A percentile compares a stretch with the other conserved stretches of the same genome.
These are phyloP conservation scores for Yamadazyma scolyti DNA, from an alignment of 805 yeast genomes.

Conservation along the genomic window DNA sequence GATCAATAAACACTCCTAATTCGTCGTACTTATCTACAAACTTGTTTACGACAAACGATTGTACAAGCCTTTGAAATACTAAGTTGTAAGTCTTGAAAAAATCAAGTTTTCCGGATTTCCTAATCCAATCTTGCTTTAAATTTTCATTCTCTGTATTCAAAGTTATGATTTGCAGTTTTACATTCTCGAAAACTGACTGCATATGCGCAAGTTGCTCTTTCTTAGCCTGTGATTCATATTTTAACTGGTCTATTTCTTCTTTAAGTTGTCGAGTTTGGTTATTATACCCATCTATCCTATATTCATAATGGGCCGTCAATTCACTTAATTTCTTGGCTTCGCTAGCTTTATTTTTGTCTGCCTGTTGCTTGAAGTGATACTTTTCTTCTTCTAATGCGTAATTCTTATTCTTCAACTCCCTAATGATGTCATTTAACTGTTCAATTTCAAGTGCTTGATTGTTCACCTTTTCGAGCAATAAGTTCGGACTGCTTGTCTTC, in stretches of 20 bases:
- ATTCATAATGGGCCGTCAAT: conserved; percentile 4
- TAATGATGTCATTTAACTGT: conserved; percentile 6
- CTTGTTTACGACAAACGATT: conserved; percentile 6
- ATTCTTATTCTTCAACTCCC: conserved; percentile 10
- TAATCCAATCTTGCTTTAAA: conserved; percentile 3
- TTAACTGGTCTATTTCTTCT: conserved; percentile 3
- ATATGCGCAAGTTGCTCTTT: conserved; percentile 1
- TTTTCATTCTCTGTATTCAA: conserved; percentile 3
- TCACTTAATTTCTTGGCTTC: conserved; percentile 1
- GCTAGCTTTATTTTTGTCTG: conserved; percentile 1
- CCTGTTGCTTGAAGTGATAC: conserved; percentile 6
- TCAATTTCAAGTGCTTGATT: conserved; percentile 9
- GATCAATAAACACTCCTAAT: conserved; percentile 9
- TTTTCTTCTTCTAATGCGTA: conserved; percentile 8
- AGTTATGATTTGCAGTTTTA: conserved; percentile 6
- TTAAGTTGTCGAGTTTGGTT: neutral
- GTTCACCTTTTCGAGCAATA: conserved; percentile 8
- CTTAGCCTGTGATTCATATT: neutral
- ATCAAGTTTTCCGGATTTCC: conserved; percentile 1
- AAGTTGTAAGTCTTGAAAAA: conserved; percentile 8
- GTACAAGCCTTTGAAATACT: conserved; percentile 8
- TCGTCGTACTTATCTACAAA: conserved; percentile 6
- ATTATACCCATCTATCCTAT: conserved; percentile 1
- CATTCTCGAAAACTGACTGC: conserved; percentile 4
- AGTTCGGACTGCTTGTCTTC: conserved; percentile 2